Evolutionary conservation across 805 yeast genomes (phyloP).

Genomic region (Lipomyces kockii): DNA sequence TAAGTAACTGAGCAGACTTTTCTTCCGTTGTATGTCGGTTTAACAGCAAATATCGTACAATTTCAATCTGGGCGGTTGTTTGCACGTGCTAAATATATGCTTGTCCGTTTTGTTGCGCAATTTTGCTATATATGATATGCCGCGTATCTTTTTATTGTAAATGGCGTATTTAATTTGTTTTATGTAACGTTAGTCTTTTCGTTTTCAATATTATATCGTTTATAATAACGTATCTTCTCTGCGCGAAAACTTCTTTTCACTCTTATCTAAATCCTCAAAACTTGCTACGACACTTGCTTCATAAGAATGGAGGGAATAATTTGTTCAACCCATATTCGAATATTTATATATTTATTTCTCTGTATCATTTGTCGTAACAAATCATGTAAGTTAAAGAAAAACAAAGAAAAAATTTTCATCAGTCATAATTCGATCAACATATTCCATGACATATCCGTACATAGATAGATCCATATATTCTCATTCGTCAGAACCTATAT

Average conservation of each 20-base stretch:
- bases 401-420: slow-evolving; percentile 5
- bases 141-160: not conserved
- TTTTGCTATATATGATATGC: no score
- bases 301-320: not conserved
- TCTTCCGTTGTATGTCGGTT: not conserved
- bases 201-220: no score
- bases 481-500: not conserved
- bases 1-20: not conserved
- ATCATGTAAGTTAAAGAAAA: not conserved
- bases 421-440: not conserved
- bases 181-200: not conserved
- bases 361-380: not conserved
- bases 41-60: no score
- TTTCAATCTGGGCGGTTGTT: not conserved
- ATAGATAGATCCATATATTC: not conserved
- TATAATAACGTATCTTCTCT: no score
- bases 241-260: no score
- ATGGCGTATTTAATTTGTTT: not conserved
- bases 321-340: not conserved
- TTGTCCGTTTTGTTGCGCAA: not conserved
- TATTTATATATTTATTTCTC: not conserved
- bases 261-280: no score
- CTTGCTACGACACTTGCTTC: not conserved
- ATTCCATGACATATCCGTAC: not conserved
- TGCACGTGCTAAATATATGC: not conserved